phyloP scores from a whole-genome alignment of 768 basidiomycete genomes.

The Kwoniella heveanensis region DNA sequence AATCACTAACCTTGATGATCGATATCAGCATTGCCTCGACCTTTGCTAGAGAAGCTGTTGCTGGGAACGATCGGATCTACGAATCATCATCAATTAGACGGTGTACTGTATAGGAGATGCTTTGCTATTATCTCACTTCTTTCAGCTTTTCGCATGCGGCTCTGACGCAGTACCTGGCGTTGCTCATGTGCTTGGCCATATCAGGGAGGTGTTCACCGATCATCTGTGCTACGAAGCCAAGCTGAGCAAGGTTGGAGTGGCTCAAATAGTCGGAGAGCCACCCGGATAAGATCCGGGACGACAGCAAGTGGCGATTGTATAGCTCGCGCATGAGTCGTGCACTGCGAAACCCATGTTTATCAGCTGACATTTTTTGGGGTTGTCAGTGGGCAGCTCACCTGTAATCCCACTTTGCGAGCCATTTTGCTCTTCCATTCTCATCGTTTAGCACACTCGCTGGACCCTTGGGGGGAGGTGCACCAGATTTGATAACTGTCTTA shows the following conservation, averaged over 20 bases:
- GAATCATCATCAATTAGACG: neutral
- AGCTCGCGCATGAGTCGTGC: slow-evolving; percentile 34
- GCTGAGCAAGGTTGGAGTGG: slow-evolving; percentile 43
- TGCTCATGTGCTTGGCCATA: slow-evolving; percentile 33
- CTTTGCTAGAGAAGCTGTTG: slow-evolving; percentile 18
- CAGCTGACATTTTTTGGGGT: too few species aligned
- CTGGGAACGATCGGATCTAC: slow-evolving; percentile 36
- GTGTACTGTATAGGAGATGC: neutral
- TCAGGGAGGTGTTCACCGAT: slow-evolving; percentile 35
- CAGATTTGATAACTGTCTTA: slow-evolving; percentile 21
- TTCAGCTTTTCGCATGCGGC: slow-evolving; percentile 37
- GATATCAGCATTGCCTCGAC: slow-evolving; percentile 27
- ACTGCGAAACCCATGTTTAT: too few species aligned
- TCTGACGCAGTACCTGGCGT: slow-evolving; percentile 35
- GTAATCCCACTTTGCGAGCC: slow-evolving; percentile 50
- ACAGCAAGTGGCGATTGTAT: slow-evolving; percentile 36
- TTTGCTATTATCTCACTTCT: slow-evolving; percentile 26
- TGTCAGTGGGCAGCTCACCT: slow-evolving; percentile 25
- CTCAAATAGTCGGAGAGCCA: slow-evolving; percentile 41
- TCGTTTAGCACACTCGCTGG: slow-evolving; percentile 36
- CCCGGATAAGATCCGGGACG: slow-evolving; percentile 29
- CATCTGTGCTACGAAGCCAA: slow-evolving; percentile 41
- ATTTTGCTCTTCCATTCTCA: slow-evolving; percentile 34
- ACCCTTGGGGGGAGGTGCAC: slow-evolving; percentile 15
- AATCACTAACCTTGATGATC: slow-evolving; percentile 28